phyloP scores from a whole-genome alignment of 768 basidiomycete genomes.

The Tephrocybe sp. region DNA sequence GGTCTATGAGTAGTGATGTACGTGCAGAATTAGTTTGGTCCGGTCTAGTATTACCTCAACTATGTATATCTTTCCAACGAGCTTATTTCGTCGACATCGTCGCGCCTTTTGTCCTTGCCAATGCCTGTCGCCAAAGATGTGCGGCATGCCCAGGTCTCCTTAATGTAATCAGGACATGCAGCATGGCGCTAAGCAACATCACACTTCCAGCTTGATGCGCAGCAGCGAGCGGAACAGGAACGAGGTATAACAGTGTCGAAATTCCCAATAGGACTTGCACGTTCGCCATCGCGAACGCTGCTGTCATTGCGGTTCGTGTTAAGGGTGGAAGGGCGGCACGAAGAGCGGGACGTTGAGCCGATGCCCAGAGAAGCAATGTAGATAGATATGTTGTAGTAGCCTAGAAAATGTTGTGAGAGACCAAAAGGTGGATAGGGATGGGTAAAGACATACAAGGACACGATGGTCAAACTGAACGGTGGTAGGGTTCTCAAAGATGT shows the following conservation, averaged over 20 bases:
- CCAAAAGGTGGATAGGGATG: background rate
- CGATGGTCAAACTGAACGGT: constrained; percentile 98
- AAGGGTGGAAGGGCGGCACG: constrained; percentile 65
- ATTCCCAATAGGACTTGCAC: constrained; percentile 69
- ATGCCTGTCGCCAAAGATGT: constrained; percentile 47
- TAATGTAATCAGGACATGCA: constrained; percentile 72
- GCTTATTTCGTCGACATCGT: background rate
- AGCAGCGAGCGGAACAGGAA: constrained; percentile 89
- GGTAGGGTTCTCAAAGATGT: constrained; percentile 95
- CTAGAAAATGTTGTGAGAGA: constrained; percentile 32
- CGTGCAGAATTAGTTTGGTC: background rate
- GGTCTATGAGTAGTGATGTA: background rate
- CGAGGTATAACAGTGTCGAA: constrained; percentile 85
- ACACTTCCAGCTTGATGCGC: constrained; percentile 96
- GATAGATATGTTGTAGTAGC: constrained; percentile 82
- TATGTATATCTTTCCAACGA: background rate
- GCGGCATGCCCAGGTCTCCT: constrained; percentile 70
- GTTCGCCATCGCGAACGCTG: constrained; percentile 78
- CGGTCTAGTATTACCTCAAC: background rate
- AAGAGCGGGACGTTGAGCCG: constrained; percentile 53
- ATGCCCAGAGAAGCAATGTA: constrained; percentile 60
- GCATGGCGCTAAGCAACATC: constrained; percentile 75
- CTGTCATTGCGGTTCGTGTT: constrained; percentile 48
- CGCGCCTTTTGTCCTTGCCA: background rate
- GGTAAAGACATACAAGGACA: constrained; percentile 60